phyloP scores from a whole-genome alignment of 441 rosid genomes.

The Syzygium malaccense region DNA sequence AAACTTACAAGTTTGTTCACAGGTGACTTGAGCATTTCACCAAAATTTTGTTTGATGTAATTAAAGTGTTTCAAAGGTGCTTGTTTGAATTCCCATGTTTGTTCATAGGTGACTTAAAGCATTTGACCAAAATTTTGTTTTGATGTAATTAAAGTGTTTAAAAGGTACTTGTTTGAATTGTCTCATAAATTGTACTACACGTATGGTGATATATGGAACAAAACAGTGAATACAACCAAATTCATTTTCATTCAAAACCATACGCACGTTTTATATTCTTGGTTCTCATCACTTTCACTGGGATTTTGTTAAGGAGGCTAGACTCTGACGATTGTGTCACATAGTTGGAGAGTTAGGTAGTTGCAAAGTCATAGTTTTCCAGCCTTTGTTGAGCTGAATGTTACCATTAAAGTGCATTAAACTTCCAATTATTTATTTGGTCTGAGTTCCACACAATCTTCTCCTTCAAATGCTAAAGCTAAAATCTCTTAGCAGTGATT shows the following conservation, averaged over 20 bases:
- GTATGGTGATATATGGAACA: neutral
- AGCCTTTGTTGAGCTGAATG: neutral
- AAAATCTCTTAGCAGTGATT: neutral
- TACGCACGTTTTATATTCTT: neutral
- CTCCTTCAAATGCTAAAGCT: neutral
- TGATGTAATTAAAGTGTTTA: neutral
- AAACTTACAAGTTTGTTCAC: neutral
- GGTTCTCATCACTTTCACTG: neutral
- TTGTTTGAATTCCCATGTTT: neutral
- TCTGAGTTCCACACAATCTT: neutral
- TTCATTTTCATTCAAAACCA: neutral
- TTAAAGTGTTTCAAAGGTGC: neutral
- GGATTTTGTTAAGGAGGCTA: neutral
- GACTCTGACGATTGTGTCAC: neutral
- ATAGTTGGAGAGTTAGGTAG: neutral
- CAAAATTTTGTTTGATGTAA: neutral
- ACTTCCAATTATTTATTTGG: neutral
- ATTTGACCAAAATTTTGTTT: neutral
- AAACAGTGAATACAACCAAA: neutral
- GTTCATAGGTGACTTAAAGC: neutral
- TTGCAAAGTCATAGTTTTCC: neutral
- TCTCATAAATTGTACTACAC: neutral
- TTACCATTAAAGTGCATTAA: neutral
- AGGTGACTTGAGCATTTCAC: neutral
- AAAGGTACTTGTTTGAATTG: neutral